A percentile compares a stretch with the other conserved stretches of the same genome.
These are phyloP conservation scores for Penicillium pulvis DNA, from an alignment of 495 filamentous ascomycete species.

Conservation along the genomic window DNA sequence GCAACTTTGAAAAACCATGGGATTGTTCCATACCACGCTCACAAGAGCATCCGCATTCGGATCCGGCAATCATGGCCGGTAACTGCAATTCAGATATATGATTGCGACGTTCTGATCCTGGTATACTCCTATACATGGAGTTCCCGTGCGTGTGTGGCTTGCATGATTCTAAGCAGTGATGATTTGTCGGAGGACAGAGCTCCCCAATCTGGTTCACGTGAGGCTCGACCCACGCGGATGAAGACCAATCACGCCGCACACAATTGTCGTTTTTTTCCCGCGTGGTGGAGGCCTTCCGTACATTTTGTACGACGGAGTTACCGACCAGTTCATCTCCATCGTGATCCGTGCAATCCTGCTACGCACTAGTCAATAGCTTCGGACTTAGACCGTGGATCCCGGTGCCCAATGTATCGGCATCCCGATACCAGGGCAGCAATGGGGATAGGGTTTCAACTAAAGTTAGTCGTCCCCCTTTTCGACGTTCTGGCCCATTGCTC, in stretches of 20 bases:
- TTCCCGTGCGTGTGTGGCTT: conserved; percentile 4
- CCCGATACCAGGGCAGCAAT: not conserved
- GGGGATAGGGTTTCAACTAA: not conserved
- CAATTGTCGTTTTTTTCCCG: conserved; percentile 14
- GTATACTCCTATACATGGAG: not conserved
- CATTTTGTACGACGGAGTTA: not conserved
- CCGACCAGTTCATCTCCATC: not conserved
- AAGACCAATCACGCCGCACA: conserved; percentile 18
- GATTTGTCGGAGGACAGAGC: conserved; percentile 36
- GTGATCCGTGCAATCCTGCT: conserved; percentile 5
- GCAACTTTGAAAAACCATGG: conserved; percentile 16
- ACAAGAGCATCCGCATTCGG: not conserved
- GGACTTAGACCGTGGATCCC: not conserved
- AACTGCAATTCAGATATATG: not conserved
- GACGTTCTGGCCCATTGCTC: not conserved
- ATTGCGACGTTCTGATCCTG: not conserved
- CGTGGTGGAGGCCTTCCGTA: not conserved
- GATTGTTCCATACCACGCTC: conserved; percentile 10
- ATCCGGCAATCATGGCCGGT: not conserved
- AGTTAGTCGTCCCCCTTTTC: not conserved
- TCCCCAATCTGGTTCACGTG: conserved; percentile 28
- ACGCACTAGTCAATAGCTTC: not conserved
- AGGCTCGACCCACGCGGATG: conserved; percentile 16
- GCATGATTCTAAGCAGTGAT: conserved; percentile 1
- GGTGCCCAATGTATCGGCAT: conserved; percentile 4